Conservation (phyloP, 2,329 filamentous ascomycete genomes). For the Helicocarpus griseus region DNA sequence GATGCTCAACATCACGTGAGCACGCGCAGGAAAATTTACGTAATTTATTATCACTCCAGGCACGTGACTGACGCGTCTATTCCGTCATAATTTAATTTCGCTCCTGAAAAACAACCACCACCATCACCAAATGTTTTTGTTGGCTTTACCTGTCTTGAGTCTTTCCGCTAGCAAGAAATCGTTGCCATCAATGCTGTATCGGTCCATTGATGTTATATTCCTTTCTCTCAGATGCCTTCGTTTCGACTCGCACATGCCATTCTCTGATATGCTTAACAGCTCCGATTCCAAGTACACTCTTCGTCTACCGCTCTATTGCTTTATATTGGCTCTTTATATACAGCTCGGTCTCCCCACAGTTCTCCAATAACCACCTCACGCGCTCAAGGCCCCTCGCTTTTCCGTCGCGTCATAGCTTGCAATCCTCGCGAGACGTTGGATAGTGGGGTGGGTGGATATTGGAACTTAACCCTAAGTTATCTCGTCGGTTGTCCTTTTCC, state of each 20-base stretch:
- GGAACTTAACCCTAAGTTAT: conserved; percentile 96
- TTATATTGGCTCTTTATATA: conserved; percentile 13
- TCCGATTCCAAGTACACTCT: conserved; percentile 12
- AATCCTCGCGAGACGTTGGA: conserved; percentile 30
- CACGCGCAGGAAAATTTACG: not conserved
- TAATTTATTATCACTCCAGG: not conserved
- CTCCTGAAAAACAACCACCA: too few species aligned
- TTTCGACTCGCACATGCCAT: conserved; percentile 3
- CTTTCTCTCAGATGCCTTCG: conserved; percentile 5
- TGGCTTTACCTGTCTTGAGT: not conserved
- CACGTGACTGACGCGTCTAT: not conserved
- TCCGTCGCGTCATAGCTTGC: conserved; percentile 50
- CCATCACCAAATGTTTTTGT: not conserved
- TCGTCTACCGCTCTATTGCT: conserved; percentile 30
- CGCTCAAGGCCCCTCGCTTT: conserved; percentile 38
- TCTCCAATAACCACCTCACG: conserved; percentile 63
- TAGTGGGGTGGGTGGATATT: conserved; percentile 52
- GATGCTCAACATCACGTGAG: not conserved
- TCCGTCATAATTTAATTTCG: not conserved
- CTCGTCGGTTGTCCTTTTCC: conserved; percentile 50
- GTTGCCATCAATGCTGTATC: not conserved
- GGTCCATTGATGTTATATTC: not conserved
- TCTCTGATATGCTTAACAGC: not conserved
- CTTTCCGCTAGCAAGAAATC: not conserved
- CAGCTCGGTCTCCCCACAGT: conserved; percentile 64